Conservation (phyloP, 139 green algal genomes). For the Coccomyxa sp. region DNA sequence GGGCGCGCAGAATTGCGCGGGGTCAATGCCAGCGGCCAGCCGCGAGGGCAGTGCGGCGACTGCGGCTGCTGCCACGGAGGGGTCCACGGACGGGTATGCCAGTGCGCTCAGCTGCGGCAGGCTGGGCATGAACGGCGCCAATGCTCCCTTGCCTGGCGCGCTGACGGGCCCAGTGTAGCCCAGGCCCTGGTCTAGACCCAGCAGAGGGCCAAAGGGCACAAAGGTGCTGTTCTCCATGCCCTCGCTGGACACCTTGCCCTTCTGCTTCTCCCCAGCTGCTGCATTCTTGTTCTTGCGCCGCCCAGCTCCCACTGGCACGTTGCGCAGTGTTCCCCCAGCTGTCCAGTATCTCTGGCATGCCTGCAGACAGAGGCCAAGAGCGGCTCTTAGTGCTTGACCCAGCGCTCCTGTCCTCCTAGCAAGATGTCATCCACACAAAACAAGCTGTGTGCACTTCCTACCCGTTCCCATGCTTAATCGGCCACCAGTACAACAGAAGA, state of each 20-base stretch:
- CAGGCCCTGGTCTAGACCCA: not conserved
- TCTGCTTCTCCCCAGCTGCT: slow-evolving; percentile 3
- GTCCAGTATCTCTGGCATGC: slow-evolving; percentile 92
- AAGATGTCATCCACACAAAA: not conserved
- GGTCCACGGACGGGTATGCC: not conserved
- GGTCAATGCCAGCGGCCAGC: not conserved
- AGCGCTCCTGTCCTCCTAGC: not conserved
- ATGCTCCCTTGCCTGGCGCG: not conserved
- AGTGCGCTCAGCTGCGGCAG: not conserved
- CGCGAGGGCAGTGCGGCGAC: not conserved
- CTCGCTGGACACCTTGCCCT: not conserved
- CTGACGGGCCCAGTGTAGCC: too few species aligned
- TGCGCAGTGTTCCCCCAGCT: slow-evolving; percentile 79
- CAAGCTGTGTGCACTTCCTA: not conserved
- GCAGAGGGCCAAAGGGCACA: too few species aligned
- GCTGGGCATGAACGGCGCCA: not conserved
- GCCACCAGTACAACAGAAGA: not conserved
- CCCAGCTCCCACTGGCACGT: slow-evolving; percentile 81
- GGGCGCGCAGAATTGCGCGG: too few species aligned
- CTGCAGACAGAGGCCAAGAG: slow-evolving; percentile 24
- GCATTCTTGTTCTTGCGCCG: slow-evolving; percentile 71
- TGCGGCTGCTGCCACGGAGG: not conserved
- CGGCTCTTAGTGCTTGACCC: too few species aligned
- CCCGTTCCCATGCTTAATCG: not conserved
- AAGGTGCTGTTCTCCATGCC: too few species aligned